Conservation (phyloP, 345 rosid genomes). For the Psidium friedrichsthalianum region DNA sequence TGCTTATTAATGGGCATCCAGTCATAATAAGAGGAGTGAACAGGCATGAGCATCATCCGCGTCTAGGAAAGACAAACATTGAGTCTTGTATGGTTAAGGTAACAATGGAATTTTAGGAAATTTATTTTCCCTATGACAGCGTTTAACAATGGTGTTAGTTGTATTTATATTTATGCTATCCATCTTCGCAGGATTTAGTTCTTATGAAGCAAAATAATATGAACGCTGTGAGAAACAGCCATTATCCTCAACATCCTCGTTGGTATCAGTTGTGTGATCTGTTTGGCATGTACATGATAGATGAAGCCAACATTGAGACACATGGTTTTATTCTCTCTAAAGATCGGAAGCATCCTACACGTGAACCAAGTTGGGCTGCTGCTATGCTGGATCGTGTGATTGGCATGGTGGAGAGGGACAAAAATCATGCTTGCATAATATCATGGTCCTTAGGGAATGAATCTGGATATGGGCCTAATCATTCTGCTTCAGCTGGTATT, state of each 20-base stretch:
- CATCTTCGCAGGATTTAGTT: slow-evolving; percentile 63
- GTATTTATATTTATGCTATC: slow-evolving; percentile 1
- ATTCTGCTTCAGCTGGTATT: slow-evolving; percentile 90
- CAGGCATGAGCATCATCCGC: slow-evolving; percentile 99
- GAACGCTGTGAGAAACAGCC: slow-evolving; percentile 95
- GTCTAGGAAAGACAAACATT: slow-evolving; percentile 88
- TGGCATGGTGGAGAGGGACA: slow-evolving; percentile 98
- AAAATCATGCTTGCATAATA: slow-evolving; percentile 86
- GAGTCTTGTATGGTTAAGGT: slow-evolving; percentile 99
- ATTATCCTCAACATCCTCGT: slow-evolving; percentile 97
- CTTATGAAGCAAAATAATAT: slow-evolving; percentile 91
- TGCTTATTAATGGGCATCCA: slow-evolving; percentile 86
- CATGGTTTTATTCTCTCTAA: slow-evolving; percentile 71
- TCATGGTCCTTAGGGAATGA: slow-evolving; percentile 98
- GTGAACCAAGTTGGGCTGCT: slow-evolving; percentile 81
- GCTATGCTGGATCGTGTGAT: slow-evolving; percentile 94
- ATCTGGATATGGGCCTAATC: slow-evolving; percentile 93
- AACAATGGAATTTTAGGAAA: background rate
- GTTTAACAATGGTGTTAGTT: background rate
- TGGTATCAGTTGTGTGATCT: slow-evolving; percentile 97
- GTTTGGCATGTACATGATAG: slow-evolving; percentile 96
- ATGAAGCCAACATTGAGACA: slow-evolving; percentile 98
- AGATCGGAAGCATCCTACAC: slow-evolving; percentile 86
- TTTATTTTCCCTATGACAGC: background rate
- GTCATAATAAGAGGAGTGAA: slow-evolving; percentile 88